A percentile compares a stretch with the other conserved stretches of the same genome.
Evolutionary conservation across 2,329 filamentous ascomycete species (phyloP).

Genomic region (Leptodontidium sp.): DNA sequence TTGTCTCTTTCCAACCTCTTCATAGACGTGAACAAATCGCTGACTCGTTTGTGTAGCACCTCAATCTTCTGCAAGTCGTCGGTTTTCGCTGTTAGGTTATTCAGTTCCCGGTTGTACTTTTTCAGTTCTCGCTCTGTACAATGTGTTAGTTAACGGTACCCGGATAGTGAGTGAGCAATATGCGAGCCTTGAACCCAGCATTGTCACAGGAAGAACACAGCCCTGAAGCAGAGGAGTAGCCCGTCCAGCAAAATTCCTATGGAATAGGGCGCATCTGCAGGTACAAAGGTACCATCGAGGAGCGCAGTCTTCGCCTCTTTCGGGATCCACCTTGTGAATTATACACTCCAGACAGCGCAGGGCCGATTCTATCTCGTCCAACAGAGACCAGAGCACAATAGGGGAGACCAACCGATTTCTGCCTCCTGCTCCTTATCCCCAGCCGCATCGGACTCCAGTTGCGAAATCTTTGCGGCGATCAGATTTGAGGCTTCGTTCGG

Average conservation of each 20-base stretch:
- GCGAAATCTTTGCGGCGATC: conserved; percentile 91
- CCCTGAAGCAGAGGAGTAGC: not conserved
- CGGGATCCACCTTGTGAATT: not conserved
- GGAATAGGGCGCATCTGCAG: not conserved
- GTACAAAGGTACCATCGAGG: not conserved
- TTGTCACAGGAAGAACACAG: not conserved
- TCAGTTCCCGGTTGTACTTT: conserved; percentile 89
- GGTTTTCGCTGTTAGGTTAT: conserved; percentile 89
- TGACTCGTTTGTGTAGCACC: conserved; percentile 87
- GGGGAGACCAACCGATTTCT: conserved; percentile 80
- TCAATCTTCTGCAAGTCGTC: conserved; percentile 92
- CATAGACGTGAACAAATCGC: conserved; percentile 92
- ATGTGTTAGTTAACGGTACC: conserved; percentile 24
- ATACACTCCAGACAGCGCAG: not conserved
- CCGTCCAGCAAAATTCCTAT: not conserved
- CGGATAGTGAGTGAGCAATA: conserved; percentile 5
- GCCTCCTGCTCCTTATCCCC: conserved; percentile 95
- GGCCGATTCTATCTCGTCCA: not conserved
- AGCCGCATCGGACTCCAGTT: conserved; percentile 91
- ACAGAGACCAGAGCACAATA: conserved; percentile 24
- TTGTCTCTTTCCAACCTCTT: conserved; percentile 94
- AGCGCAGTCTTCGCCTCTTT: not conserved
- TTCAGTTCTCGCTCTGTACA: conserved; percentile 87
- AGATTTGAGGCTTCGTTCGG: conserved; percentile 91
- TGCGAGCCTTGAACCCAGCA: not conserved